Evolutionary conservation across 225 moss, liverwort and hornwort species (phyloP), one percentile per base, ranked within the genome.

Genomic region (Climacium dendroides): DNA sequence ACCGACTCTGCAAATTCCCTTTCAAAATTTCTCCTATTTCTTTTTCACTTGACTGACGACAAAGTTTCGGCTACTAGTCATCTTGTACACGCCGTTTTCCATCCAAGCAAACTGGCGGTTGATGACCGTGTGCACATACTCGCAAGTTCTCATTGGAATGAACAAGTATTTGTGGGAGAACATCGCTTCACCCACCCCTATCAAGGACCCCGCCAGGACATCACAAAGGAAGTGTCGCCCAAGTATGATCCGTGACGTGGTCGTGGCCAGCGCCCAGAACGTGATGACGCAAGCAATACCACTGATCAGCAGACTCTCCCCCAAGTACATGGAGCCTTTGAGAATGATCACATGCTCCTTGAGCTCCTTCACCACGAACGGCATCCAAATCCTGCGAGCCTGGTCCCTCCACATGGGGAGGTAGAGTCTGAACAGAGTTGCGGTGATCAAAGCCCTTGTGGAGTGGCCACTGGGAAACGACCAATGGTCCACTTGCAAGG

Each of bases 391-490:
- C 28, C 86, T 29, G 71, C 82, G 89, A 20, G 93, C 79, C 39
- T 89, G 90, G 62, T 92, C 90, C 66, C 81, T 86, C 96, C 95
- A 95, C 91, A 95, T 89, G 74, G 95, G 90, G 58, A 93, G 76
- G 82, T 97, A 93, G 47, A 95, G 90, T 85, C 90, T 88, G 73
- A 95, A 93, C 73, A 94, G 89, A 30, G 96, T 92, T 2, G 92
- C 82, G 73, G 95, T 86, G 74, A 96, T 81, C 66, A 98, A 78
- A 32, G 95, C 96, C 23, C 97, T 91, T 2, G 98, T 95, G 45
- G 97, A 92, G 87, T 97, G 96, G 13, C 95, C 97, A 43, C 97
- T 97, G 60, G 96, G 98, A 55, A 97, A 97, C 26, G 98, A 98
- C 90, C 94, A 96, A 58, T 94, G 96, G 86, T 96, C 98, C 66